Evolutionary conservation across 2,329 filamentous ascomycete genomes (phyloP).

Genomic region (Apiospora phragmitis): DNA sequence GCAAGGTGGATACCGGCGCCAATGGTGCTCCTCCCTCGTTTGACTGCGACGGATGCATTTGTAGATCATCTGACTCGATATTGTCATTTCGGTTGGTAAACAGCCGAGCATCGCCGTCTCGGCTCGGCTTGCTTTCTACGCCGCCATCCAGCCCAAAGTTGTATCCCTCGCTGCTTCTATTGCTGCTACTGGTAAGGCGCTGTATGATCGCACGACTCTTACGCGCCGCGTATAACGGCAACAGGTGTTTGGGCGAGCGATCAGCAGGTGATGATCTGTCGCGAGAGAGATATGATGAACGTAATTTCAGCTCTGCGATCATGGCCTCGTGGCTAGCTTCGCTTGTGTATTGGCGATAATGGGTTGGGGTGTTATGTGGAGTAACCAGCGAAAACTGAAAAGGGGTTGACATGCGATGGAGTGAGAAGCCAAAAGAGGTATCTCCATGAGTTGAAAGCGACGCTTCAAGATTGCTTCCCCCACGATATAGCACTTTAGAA

Average conservation of each 20-base stretch:
- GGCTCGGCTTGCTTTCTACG: background rate
- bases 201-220: slow-evolving; percentile 12
- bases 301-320: background rate
- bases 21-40: background rate
- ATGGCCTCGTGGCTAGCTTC: slow-evolving; percentile 17
- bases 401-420: slow-evolving; percentile 19
- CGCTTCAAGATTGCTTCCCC: background rate
- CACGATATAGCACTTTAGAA: background rate
- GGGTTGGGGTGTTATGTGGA: background rate
- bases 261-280: background rate
- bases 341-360: slow-evolving; percentile 12
- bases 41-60: background rate
- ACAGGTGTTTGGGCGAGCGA: background rate
- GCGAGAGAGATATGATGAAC: background rate
- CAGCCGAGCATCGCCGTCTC: background rate
- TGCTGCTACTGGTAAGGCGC: slow-evolving; percentile 5
- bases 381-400: slow-evolving; percentile 16
- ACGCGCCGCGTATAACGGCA: slow-evolving; percentile 11
- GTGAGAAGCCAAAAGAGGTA: slow-evolving; percentile 23
- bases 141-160: slow-evolving; percentile 12
- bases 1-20: background rate
- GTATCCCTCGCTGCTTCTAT: background rate
- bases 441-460: background rate
- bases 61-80: background rate
- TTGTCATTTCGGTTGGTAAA: background rate